Base-by-base conservation (phyloP, 208 protist species). In the Perkinsela sp. region DNA sequence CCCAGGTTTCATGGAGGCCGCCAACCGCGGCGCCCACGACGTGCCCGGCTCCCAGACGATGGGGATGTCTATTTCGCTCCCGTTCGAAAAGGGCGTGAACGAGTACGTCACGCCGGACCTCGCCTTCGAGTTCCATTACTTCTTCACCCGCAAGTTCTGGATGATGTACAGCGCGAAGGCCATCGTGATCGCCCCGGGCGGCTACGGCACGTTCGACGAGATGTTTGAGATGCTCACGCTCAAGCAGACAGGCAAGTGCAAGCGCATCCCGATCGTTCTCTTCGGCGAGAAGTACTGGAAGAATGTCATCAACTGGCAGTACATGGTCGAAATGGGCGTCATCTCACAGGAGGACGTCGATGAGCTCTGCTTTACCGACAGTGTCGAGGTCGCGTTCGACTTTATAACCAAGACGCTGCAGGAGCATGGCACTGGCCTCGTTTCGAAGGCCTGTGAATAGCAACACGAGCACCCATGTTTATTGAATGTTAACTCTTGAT, bases 41-140 rank as follows among this genome's bases (percentile, higher is more conserved):
- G 87, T 91, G 28, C 57, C 69, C 0, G 87, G 78, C 29, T 74
- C 72, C 66, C 77, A 82, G 70, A 91, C 83, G 40, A 91, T 92
- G 69, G 89, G 89, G 48, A 92, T 94, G 85, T 86, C 85, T 31
- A 94, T 94, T 69, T 90, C 86, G 0, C 80, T 94, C 30, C 89
- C 89, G 0, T 94, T 93, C 69, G 89, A 94, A 74, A 88, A 86
- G 71, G 89, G 89, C 0, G 78, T 94, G 48, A 94, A 94, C 71
- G 74, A 70, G 1, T 88, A 87, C 72, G 87, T 94, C 40, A 82
- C 80, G 0, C 31, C 79, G 16, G 82, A 80, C n/a, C 77, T 94
- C 22, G 87, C 85, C 1, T 94, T 94, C 71, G 83, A 89, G 76
- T 94, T 91, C 73, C 89, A 94, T 79, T 94, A 94, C 81, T 94